Percentiles rank a stretch among this genome's conserved stretches.
phyloP scores from a whole-genome alignment of 371 early-diverging fungal species.

The Mucor sp. region DNA sequence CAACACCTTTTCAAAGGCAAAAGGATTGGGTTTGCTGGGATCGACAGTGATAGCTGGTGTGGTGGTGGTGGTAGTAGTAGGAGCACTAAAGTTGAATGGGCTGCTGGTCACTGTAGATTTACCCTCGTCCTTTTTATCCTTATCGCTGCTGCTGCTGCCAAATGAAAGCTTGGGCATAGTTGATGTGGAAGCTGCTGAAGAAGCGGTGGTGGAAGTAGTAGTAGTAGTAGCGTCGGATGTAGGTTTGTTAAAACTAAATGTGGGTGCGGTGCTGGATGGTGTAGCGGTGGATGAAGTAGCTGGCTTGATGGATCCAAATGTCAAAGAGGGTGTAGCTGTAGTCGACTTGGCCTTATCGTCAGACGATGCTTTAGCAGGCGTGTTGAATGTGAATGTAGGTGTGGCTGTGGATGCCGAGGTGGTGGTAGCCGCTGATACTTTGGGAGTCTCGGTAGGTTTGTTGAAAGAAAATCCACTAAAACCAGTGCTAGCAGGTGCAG shows the following conservation, averaged over 20 bases:
- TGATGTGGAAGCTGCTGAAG: not conserved
- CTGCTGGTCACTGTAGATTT: conserved; percentile 16
- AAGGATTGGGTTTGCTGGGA: conserved; percentile 30
- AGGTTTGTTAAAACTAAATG: not conserved
- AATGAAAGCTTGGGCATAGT: conserved; percentile 21
- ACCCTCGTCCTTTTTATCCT: conserved; percentile 14
- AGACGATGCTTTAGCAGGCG: conserved; percentile 11
- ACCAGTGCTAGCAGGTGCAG: not conserved
- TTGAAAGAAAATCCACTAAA: conserved; percentile 11
- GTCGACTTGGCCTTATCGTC: not conserved
- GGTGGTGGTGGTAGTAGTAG: not conserved
- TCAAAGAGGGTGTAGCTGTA: conserved; percentile 11
- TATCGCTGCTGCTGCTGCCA: conserved; percentile 9
- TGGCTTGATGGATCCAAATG: conserved; percentile 6
- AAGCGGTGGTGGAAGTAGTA: not conserved
- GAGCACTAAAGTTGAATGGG: conserved; percentile 17
- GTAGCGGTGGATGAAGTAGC: not conserved
- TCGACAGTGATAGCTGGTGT: not conserved
- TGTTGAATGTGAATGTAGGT: not conserved
- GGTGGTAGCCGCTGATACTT: not conserved
- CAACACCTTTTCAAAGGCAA: conserved; percentile 35
- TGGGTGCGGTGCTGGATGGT: not conserved
- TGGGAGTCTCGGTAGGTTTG: conserved; percentile 1
- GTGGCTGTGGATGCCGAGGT: conserved; percentile 3
- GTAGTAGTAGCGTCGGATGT: not conserved